These are phyloP conservation scores for Nectriaceae sp. DNA, from an alignment of 2,329 filamentous ascomycete species.

Conservation along the genomic window DNA sequence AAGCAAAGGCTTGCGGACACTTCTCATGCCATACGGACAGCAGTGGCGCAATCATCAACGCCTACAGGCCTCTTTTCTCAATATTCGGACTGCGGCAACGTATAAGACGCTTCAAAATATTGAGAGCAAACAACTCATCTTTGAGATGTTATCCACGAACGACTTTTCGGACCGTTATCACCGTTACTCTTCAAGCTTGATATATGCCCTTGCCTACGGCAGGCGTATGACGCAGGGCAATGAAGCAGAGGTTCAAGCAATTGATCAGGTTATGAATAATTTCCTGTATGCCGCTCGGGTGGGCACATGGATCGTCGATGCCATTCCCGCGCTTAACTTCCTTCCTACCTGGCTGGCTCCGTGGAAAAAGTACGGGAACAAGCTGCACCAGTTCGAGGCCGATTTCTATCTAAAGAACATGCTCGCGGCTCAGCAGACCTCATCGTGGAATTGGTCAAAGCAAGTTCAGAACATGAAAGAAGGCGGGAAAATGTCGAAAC, in stretches of 20 bases:
- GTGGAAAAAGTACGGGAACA: slow-evolving; percentile 35
- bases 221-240: slow-evolving; percentile 31
- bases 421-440: slow-evolving; percentile 16
- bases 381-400: slow-evolving; percentile 37
- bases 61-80: slow-evolving; percentile 38
- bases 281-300: slow-evolving; percentile 29
- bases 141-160: slow-evolving; percentile 38
- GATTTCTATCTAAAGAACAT: slow-evolving; percentile 30
- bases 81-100: slow-evolving; percentile 27
- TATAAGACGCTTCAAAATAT: slow-evolving; percentile 47
- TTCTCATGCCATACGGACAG: slow-evolving; percentile 43
- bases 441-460: slow-evolving; percentile 35
- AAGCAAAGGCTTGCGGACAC: slow-evolving; percentile 38
- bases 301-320: slow-evolving; percentile 42
- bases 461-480: slow-evolving; percentile 22
- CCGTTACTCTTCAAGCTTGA: slow-evolving; percentile 37
- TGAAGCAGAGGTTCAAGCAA: slow-evolving; percentile 27
- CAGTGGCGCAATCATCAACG: slow-evolving; percentile 41
- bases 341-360: slow-evolving; percentile 39
- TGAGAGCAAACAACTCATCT: slow-evolving; percentile 46
- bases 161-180: slow-evolving; percentile 36
- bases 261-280: slow-evolving; percentile 25
- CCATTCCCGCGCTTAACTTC: slow-evolving; percentile 42
- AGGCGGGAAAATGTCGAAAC: slow-evolving; percentile 22
- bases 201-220: slow-evolving; percentile 40